phyloP scores from a whole-genome alignment of 768 basidiomycete genomes.

The Leccinum barrowsii region DNA sequence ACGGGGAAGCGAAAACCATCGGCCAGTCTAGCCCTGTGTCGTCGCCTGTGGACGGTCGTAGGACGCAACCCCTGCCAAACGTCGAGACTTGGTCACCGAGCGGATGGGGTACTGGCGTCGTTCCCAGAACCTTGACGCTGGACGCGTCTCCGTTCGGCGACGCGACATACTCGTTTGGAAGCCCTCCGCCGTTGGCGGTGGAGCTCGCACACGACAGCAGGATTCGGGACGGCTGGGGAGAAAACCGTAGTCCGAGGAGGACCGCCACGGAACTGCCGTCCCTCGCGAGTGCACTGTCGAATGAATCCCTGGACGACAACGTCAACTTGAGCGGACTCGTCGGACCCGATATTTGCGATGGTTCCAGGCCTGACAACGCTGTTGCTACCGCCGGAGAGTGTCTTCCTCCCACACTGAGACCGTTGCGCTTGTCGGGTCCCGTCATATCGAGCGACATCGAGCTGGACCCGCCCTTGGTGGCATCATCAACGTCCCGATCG shows the following conservation, averaged over 20 bases:
- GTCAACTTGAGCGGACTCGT: conserved; percentile 7
- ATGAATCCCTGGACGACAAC: conserved; percentile 16
- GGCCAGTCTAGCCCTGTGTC: background rate
- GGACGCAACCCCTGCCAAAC: background rate
- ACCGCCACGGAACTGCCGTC: conserved; percentile 9
- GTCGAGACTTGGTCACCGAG: background rate
- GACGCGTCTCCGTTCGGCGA: conserved; percentile 4
- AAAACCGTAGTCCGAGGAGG: background rate
- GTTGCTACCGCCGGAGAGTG: conserved; percentile 2
- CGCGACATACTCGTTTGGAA: background rate
- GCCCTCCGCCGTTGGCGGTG: background rate
- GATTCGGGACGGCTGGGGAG: background rate
- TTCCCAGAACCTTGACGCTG: background rate
- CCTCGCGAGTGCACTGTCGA: conserved; percentile 16
- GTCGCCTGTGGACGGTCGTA: background rate
- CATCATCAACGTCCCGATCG: background rate
- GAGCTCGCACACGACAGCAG: background rate
- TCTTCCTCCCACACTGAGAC: conserved; percentile 23
- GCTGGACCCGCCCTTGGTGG: background rate
- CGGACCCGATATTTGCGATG: background rate
- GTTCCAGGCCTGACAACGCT: conserved; percentile 8
- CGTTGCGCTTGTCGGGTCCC: conserved; percentile 17
- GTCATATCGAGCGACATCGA: background rate
- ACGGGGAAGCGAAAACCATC: background rate
- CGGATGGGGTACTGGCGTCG: conserved; percentile 1